Evolutionary conservation across 495 filamentous ascomycete species (phyloP), one percentile per base, ranked within the genome.

Genomic region (Annulohypoxylon bovei): DNA sequence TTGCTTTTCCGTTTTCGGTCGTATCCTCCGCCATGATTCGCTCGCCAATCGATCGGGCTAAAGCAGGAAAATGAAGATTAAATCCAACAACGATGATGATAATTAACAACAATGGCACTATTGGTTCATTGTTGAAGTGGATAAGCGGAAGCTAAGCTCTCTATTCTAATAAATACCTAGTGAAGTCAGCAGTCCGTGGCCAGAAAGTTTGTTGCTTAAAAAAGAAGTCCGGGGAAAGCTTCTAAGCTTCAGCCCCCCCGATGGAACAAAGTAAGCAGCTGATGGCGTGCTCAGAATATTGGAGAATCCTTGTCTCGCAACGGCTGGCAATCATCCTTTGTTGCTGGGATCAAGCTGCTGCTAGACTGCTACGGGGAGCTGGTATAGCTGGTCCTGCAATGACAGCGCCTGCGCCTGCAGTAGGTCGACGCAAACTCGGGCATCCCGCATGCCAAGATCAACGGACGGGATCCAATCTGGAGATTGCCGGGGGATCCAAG

Each of bases 261-360:
- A 70, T 69, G 49, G 59, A 42, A 25, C 46, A 73, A 73, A 39
- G 56, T 37, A 25, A 53, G 66, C 70, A 49, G 9, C 55, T 22
- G 28, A 73, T 73, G 70, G 35, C 70, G 70, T 73, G 70, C 66
- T 73, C 3, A 6, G 27, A 56, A 56, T 18, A 18, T 32, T 61
- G 67, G 62, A 18, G 16, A 64, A 72, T 61, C 64, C 70, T 60
- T 54, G 58, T n/a, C 23, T 2, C 14, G n/a, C 16, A 28, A 32
- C 56, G 55, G 55, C 40, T 39, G 30, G 40, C 25, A 18, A 27
- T 20, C 49, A 30, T 55, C 47, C 54, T 71, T 58, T 67, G 42
- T 53, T 52, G 12, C 58, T 23, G 22, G 53, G 63, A 54, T 52
- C 22, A 59, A 46, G 60, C 47, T 32, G 35, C 1, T 54, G 33